Evolutionary conservation across 345 rosid species (phyloP), one percentile per base, ranked within the genome.

Genomic region (Luvunga scandens): DNA sequence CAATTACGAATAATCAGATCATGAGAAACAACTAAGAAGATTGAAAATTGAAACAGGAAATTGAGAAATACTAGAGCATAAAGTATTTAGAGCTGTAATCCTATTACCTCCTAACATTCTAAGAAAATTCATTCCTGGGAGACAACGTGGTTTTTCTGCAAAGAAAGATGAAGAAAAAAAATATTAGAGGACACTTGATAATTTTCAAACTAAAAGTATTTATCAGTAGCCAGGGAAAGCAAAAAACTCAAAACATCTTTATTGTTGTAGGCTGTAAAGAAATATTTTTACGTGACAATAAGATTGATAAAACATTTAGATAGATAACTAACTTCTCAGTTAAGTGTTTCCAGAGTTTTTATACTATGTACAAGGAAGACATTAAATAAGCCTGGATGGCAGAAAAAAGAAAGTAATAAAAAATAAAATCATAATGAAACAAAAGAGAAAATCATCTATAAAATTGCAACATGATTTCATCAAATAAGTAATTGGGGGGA

Each of bases 81-180:
- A 50, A 53, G 56, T 73, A 57, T 75, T 63, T 66, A 30, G 71
- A 73, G 27, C 45, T 13, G 33, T n/a, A 48, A 19, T 30, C 22
- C 10, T 10, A n/a, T 79, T 88, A 96, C 99, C 98, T 90, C 90
- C 98, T 78, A 96, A 89, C 76, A 94, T 85, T 86, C 87, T 94
- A 28, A 92, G 78, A 72, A 96, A 94, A 85, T 91, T 92, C 62
- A 87, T 45, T 77, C 94, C 98, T 7, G 98, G 91, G 48, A 87
- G 84, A 82, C 87, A 80, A 81, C 85, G 94, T 39, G 99, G 99
- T 84, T 90, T 96, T 34, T 67, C 99, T 94, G 92, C 88, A 84
- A 72, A 56, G 57, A 31, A 45, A 80, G 34, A 53, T 25, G 34
- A 65, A 72, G 45, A 39, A 45, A 72, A 21, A 28, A 64, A 53